Conservation (phyloP, 202 grass and related monocot species). For the Brachypodium distachyon region DNA sequence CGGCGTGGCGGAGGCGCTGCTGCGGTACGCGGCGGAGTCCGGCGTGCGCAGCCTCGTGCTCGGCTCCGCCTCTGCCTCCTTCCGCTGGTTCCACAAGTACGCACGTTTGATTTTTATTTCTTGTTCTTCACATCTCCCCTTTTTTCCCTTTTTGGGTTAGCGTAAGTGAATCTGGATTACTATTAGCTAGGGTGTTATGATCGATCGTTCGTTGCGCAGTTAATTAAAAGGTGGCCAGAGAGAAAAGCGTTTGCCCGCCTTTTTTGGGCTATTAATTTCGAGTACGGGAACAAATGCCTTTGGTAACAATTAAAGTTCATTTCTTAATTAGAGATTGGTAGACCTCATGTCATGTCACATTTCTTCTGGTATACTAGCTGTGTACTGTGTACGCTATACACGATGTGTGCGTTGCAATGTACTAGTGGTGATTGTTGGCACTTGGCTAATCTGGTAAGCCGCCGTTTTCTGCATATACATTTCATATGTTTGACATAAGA, state of each 20-base stretch:
- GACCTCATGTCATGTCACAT: background rate
- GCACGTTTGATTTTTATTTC: too few relatives aligned
- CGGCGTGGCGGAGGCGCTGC: constrained; percentile 42
- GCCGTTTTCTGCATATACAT: background rate
- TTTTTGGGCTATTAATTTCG: constrained; percentile 14
- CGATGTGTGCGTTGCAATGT: background rate
- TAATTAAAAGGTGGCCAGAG: background rate
- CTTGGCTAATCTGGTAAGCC: background rate
- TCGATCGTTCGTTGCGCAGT: background rate
- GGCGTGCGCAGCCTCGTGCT: constrained; percentile 66
- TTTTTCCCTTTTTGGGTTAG: background rate
- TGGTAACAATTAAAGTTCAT: background rate
- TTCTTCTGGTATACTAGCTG: background rate
- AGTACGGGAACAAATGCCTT: background rate
- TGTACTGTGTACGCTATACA: background rate
- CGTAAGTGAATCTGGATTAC: too few relatives aligned
- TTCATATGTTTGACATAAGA: background rate
- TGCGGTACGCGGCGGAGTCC: constrained; percentile 43
- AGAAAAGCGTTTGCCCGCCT: background rate
- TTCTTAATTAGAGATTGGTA: background rate
- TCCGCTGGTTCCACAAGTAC: constrained; percentile 46
- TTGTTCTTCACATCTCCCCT: background rate
- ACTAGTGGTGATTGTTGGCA: background rate
- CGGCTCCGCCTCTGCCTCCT: constrained; percentile 37
- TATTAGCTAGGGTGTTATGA: background rate